These are phyloP conservation scores for Yarrowia deformans DNA, from an alignment of 805 yeast genomes.

Conservation along the genomic window DNA sequence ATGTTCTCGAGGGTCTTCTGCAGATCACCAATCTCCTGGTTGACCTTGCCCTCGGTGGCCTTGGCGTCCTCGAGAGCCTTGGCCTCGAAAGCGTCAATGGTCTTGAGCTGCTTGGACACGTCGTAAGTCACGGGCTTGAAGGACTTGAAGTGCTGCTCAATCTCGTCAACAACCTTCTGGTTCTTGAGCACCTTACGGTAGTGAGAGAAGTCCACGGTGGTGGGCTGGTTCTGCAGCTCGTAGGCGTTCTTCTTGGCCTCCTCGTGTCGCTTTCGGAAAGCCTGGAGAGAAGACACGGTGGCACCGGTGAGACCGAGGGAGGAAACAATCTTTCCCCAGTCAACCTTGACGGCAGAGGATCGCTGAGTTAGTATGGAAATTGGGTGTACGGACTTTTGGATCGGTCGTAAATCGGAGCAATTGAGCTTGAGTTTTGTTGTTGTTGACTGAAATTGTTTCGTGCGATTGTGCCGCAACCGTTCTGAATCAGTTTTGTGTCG, in stretches of 20 bases:
- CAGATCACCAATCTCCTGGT: conserved; percentile 83
- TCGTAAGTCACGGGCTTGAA: conserved; percentile 89
- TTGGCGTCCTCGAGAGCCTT: conserved; percentile 96
- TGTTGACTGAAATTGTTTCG: too few species aligned
- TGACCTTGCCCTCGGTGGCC: conserved; percentile 87
- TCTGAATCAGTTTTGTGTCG: too few species aligned
- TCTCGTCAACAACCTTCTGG: conserved; percentile 75
- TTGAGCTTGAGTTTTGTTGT: too few species aligned
- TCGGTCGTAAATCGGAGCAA: neutral
- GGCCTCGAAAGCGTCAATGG: conserved; percentile 91
- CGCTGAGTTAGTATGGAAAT: conserved; percentile 37
- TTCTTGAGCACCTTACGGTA: conserved; percentile 86
- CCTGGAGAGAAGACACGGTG: conserved; percentile 85
- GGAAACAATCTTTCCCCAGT: conserved; percentile 91
- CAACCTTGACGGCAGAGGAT: conserved; percentile 75
- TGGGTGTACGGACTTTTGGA: too few species aligned
- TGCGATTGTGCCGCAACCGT: too few species aligned
- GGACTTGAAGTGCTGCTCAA: conserved; percentile 55
- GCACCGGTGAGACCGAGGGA: conserved; percentile 91
- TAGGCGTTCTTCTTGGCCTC: conserved; percentile 88
- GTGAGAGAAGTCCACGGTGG: conserved; percentile 78
- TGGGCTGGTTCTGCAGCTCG: conserved; percentile 74
- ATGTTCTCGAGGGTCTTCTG: conserved; percentile 90
- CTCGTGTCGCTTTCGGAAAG: conserved; percentile 98
- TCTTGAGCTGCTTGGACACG: conserved; percentile 85